phyloP scores from a whole-genome alignment of 2,329 filamentous ascomycete genomes.

The Proliferodiscus dingleyae region DNA sequence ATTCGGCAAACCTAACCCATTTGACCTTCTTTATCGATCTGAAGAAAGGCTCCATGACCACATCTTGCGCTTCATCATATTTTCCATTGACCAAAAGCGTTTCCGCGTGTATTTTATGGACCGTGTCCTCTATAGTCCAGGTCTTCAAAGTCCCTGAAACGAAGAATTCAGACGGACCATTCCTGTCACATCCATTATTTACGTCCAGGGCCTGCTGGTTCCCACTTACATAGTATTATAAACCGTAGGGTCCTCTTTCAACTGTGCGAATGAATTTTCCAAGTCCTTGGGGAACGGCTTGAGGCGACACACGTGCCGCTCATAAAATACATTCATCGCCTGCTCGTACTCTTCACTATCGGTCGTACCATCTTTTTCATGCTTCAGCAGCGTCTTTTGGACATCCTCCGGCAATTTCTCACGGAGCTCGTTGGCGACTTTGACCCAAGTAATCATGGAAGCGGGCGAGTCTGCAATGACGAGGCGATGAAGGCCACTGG shows the following conservation, averaged over 20 bases:
- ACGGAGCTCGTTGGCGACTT: neutral
- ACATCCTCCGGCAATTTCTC: constrained; percentile 7
- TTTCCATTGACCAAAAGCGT: neutral
- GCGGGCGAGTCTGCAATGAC: constrained; percentile 5
- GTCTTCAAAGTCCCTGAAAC: neutral
- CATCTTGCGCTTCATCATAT: neutral
- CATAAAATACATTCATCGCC: constrained; percentile 28
- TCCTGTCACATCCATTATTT: neutral
- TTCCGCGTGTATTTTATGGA: neutral
- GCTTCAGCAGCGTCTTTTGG: constrained; percentile 1
- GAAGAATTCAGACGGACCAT: neutral
- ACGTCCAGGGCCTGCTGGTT: too few species aligned
- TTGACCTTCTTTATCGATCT: neutral
- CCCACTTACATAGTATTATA: constrained; percentile 7
- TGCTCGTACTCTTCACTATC: constrained; percentile 26
- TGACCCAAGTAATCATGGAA: constrained; percentile 1
- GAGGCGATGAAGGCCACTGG: neutral
- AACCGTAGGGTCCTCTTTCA: constrained; percentile 30
- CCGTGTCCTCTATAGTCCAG: neutral
- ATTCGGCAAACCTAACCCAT: neutral
- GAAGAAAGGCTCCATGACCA: neutral
- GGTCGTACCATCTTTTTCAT: constrained; percentile 17
- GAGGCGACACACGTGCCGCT: constrained; percentile 27
- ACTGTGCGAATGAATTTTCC: constrained; percentile 28
- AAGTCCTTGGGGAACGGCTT: constrained; percentile 33